phyloP scores from a whole-genome alignment of 1,284 basidiomycete genomes.

The Fistulinella cinereoalba region DNA sequence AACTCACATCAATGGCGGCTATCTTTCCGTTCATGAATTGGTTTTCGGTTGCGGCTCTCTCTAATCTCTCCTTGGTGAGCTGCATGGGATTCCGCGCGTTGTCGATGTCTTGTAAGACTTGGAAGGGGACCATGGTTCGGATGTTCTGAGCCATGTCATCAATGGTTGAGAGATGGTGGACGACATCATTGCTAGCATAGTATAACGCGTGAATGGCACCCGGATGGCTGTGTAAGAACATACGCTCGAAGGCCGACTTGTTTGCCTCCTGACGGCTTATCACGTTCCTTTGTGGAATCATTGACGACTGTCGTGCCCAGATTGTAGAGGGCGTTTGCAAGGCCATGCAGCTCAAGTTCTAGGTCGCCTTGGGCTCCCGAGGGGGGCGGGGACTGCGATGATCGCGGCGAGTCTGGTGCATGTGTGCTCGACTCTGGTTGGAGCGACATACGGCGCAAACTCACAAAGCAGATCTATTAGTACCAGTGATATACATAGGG shows the following conservation, averaged over 20 bases:
- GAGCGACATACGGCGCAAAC: slow-evolving; percentile 15
- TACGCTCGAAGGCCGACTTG: slow-evolving; percentile 69
- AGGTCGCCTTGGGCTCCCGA: slow-evolving; percentile 66
- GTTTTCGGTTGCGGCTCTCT: slow-evolving; percentile 79
- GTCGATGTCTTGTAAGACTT: slow-evolving; percentile 73
- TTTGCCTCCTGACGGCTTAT: slow-evolving; percentile 62
- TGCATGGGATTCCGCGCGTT: slow-evolving; percentile 75
- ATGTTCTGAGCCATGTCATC: slow-evolving; percentile 63
- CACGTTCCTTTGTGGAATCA: slow-evolving; percentile 73
- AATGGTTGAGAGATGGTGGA: slow-evolving; percentile 57
- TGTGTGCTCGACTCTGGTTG: slow-evolving; percentile 20
- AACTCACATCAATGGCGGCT: slow-evolving; percentile 63
- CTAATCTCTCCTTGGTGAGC: slow-evolving; percentile 71
- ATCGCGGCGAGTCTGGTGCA: slow-evolving; percentile 68
- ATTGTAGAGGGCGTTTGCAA: slow-evolving; percentile 73
- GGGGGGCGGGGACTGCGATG: slow-evolving; percentile 68
- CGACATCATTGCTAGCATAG: slow-evolving; percentile 60
- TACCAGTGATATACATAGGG: slow-evolving; percentile 36
- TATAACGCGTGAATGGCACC: background rate
- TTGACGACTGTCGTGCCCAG: slow-evolving; percentile 75
- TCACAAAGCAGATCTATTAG: too few relatives aligned
- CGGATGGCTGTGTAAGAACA: slow-evolving; percentile 17
- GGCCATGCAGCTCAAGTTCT: slow-evolving; percentile 69
- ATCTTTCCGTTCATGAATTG: slow-evolving; percentile 90
- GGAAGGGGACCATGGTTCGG: slow-evolving; percentile 64